phyloP scores from a whole-genome alignment of 257 asterid species.

The Rehmannia glutinosa region DNA sequence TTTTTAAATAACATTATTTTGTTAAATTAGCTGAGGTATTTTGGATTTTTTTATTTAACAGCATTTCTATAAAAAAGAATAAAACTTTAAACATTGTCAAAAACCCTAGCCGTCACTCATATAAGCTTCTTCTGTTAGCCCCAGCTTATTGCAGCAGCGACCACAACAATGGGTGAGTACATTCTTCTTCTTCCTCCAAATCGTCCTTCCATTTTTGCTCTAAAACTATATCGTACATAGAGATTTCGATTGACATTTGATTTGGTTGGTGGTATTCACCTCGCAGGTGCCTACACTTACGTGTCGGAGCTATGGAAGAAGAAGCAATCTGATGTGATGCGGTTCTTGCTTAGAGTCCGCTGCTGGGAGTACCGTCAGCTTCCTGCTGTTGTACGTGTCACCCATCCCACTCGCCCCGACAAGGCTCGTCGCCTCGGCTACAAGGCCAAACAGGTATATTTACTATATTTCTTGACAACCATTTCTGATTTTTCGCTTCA shows the following conservation, averaged over 20 bases:
- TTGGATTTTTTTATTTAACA: no score
- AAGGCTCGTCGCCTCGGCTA: conserved; percentile 65
- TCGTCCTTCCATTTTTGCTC: background rate
- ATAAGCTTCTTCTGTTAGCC: background rate
- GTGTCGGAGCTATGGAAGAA: no score
- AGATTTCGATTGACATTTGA: background rate
- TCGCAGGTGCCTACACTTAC: conserved; percentile 53
- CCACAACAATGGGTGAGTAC: background rate
- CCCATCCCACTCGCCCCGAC: conserved; percentile 59
- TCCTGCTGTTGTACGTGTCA: conserved; percentile 55
- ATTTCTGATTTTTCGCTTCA: background rate
- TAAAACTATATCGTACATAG: no score
- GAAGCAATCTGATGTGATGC: no score
- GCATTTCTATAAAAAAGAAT: no score
- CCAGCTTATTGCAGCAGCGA: background rate
- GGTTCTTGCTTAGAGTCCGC: no score
- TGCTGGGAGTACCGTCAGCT: no score
- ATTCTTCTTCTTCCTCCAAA: background rate
- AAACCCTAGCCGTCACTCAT: background rate
- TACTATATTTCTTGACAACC: background rate
- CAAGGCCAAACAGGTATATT: conserved; percentile 55
- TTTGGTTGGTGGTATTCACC: background rate
- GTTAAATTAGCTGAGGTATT: no score
- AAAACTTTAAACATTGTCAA: no score
- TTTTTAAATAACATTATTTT: no score